Percentiles rank a stretch among this genome's conserved stretches.
Evolutionary conservation across 257 asterid genomes (phyloP).

Genomic region (Catharanthus roseus): DNA sequence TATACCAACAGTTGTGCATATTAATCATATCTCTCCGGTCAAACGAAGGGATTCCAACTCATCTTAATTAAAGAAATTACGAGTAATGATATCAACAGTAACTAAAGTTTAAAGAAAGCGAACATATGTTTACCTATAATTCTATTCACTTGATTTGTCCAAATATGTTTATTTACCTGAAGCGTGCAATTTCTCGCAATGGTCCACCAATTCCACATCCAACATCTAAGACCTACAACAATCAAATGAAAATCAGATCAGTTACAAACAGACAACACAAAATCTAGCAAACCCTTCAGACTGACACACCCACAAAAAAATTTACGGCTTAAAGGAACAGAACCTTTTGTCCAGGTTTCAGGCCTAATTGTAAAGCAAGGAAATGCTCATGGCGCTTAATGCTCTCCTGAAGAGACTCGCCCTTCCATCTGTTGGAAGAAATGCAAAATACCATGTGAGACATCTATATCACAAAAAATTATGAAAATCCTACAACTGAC

Average conservation of each 20-base stretch:
- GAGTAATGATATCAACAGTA: conserved; percentile 2
- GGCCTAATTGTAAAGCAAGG: conserved; percentile 82
- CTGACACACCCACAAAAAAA: background rate
- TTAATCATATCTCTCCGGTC: background rate
- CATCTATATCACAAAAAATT: background rate
- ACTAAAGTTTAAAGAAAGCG: background rate
- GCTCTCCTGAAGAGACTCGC: conserved; percentile 91
- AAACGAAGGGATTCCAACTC: background rate
- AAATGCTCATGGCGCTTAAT: conserved; percentile 92
- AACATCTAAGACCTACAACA: conserved; percentile 82
- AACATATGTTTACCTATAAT: background rate
- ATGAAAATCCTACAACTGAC: background rate
- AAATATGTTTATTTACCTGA: conserved; percentile 45
- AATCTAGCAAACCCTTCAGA: background rate
- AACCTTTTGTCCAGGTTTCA: conserved; percentile 90
- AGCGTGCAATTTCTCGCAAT: conserved; percentile 84
- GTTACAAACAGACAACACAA: background rate
- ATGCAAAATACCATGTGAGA: background rate
- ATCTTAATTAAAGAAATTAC: background rate
- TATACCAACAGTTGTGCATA: background rate
- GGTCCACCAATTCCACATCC: conserved; percentile 99
- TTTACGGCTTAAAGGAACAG: background rate
- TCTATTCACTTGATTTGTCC: background rate
- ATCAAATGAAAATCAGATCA: background rate
- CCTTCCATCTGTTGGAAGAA: conserved; percentile 60